Base-by-base conservation (phyloP, 179 eudicot species). In the Spergularia azorica region DNA sequence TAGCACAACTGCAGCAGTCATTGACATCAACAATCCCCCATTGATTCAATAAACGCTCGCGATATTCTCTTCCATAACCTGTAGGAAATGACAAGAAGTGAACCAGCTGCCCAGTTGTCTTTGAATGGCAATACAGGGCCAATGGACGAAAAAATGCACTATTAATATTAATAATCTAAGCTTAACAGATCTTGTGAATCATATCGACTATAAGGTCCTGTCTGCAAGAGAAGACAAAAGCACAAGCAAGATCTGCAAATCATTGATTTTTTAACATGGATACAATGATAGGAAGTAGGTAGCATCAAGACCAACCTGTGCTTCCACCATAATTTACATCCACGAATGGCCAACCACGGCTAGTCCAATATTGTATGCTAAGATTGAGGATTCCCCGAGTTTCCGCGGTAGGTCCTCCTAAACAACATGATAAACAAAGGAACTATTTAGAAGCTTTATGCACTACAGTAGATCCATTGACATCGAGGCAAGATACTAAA, bases 251-350 rank as follows among this genome's bases (percentile, higher is more conserved):
- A 55, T 55, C 41, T 2, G 16, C 48, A 32, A 48, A 38, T 36
- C 57, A 63, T 56, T 56, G 1, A 4, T 39, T 16, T 39, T 43
- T 51, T 8, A 9, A 36, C 13, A 20, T 48, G 57, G 21, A 52
- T 6, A 14, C 62, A 54, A 26, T 36, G 55, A 11, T 36, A 56
- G 50, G 36, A 57, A 71, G 15, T 71, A 14, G 52, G 52, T 71
- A 21, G 0, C 58, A 18, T 55, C 12, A 38, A 55, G 48, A 79
- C 83, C 72, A 79, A 91, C 99, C 99, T 78, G 97, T 89, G 87
- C 98, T 95, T 85, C 99, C 99, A 78, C 99, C 98, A 73, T 93
- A 95, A 79, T 95, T 95, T 74, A 93, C 99, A 87, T 95, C 97
- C 75, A 88, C 98, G 82, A 89, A 84, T 58, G 92, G 98, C 99